Evolutionary conservation across 345 rosid genomes (phyloP).

Genomic region (Lepidium aucheri): DNA sequence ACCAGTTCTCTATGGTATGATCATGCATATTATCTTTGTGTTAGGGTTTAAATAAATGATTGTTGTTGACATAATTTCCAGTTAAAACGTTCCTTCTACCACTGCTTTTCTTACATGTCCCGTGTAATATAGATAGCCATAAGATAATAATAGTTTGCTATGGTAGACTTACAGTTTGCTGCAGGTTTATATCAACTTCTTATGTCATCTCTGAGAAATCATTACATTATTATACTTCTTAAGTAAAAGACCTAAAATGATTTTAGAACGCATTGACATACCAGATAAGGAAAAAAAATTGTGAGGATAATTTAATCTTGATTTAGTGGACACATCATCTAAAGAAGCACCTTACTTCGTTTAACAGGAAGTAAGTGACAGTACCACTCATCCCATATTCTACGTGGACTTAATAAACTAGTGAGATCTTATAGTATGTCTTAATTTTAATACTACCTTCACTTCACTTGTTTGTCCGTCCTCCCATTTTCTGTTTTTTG

Average conservation of each 20-base stretch:
- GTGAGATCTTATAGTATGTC: neutral
- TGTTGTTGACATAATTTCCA: neutral
- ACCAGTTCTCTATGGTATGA: neutral
- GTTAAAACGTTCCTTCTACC: neutral
- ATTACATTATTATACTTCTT: neutral
- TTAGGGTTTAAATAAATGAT: neutral
- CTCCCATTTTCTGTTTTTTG: neutral
- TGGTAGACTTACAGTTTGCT: neutral
- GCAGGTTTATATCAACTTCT: neutral
- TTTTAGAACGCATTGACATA: neutral
- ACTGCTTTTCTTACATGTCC: neutral
- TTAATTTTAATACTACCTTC: neutral
- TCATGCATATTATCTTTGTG: neutral
- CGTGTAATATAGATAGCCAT: neutral
- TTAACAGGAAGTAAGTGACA: neutral
- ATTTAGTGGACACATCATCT: neutral
- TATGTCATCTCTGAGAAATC: neutral
- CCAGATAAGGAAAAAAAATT: neutral
- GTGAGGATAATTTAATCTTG: neutral
- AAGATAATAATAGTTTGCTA: neutral
- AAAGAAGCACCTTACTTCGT: neutral
- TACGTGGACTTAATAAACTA: neutral
- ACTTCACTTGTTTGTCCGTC: neutral
- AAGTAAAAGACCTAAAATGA: neutral
- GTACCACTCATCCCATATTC: neutral